phyloP scores from a whole-genome alignment of 176 grass and related monocot genomes.

The Miscanthus lutarioriparius region DNA sequence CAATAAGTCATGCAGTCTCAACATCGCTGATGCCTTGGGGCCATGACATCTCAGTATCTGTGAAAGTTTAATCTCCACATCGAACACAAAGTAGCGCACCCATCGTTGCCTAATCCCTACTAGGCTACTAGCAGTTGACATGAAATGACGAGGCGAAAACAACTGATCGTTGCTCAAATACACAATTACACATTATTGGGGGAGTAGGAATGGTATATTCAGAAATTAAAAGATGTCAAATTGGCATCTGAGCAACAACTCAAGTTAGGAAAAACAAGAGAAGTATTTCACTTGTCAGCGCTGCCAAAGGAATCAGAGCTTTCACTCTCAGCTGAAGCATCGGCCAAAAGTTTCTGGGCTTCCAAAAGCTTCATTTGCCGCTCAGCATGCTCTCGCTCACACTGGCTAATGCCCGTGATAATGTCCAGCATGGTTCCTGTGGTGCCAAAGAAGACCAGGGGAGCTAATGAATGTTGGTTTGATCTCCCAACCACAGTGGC shows the following conservation, averaged over 20 bases:
- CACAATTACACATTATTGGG: conserved; percentile 36
- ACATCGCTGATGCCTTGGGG: not conserved
- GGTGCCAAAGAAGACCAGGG: conserved; percentile 84
- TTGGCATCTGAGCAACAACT: not conserved
- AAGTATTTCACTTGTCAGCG: conserved; percentile 12
- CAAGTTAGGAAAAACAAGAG: not conserved
- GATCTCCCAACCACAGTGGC: too few relatives aligned
- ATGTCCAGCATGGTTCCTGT: conserved; percentile 99
- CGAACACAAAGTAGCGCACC: not conserved
- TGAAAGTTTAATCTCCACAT: not conserved
- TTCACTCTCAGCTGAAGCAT: conserved; percentile 36
- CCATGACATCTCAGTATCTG: not conserved
- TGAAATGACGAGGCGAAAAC: not conserved
- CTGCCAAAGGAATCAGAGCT: conserved; percentile 3
- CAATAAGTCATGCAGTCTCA: not conserved
- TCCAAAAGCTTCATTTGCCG: conserved; percentile 85
- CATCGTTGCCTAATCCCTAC: not conserved
- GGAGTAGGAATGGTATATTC: conserved; percentile 8
- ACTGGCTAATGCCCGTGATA: conserved; percentile 90
- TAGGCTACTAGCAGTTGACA: not conserved
- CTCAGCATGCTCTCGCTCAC: conserved; percentile 84
- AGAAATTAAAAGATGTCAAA: not conserved
- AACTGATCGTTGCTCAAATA: not conserved
- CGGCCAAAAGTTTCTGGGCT: conserved; percentile 48
- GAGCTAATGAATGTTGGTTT: too few relatives aligned